Evolutionary conservation across 1,284 basidiomycete genomes (phyloP).

Genomic region (Inonotus hispidus): DNA sequence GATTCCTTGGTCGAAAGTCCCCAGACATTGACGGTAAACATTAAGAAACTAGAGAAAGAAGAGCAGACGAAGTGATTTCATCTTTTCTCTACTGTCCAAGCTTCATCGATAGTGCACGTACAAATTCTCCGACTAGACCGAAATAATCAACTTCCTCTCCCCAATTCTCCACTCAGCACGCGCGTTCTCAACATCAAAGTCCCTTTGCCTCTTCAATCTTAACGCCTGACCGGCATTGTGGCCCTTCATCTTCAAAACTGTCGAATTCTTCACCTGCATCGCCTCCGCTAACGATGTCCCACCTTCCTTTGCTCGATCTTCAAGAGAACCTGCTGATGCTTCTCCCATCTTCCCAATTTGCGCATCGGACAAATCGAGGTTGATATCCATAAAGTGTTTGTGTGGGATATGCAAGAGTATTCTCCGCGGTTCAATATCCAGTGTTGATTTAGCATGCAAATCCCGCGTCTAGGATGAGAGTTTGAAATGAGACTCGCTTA

Average conservation of each 20-base stretch:
- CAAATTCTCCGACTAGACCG: background rate
- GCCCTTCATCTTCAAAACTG: constrained; percentile 9
- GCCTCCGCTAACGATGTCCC: constrained; percentile 9
- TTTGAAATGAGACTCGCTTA: background rate
- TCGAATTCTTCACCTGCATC: background rate
- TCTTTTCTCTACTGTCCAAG: too few species aligned
- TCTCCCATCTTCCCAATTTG: constrained; percentile 33
- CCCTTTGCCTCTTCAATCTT: constrained; percentile 47
- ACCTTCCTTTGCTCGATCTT: background rate
- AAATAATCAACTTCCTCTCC: constrained; percentile 41
- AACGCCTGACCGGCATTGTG: constrained; percentile 28
- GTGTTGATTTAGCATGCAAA: constrained; percentile 39
- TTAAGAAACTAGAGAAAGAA: too few species aligned
- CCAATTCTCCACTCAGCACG: constrained; percentile 59
- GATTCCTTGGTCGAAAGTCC: background rate
- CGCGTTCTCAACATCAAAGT: constrained; percentile 54
- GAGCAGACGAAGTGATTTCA: too few species aligned
- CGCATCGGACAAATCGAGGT: constrained; percentile 47
- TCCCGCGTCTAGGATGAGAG: constrained; percentile 36
- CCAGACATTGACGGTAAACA: too few species aligned
- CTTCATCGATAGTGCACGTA: background rate
- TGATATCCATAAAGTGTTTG: constrained; percentile 46
- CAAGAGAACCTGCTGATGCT: constrained; percentile 2
- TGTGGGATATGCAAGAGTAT: constrained; percentile 46
- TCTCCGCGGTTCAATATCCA: constrained; percentile 57